Evolutionary conservation across 1,139 yeast species (phyloP).

Genomic region (Geotrichum histeridarum): DNA sequence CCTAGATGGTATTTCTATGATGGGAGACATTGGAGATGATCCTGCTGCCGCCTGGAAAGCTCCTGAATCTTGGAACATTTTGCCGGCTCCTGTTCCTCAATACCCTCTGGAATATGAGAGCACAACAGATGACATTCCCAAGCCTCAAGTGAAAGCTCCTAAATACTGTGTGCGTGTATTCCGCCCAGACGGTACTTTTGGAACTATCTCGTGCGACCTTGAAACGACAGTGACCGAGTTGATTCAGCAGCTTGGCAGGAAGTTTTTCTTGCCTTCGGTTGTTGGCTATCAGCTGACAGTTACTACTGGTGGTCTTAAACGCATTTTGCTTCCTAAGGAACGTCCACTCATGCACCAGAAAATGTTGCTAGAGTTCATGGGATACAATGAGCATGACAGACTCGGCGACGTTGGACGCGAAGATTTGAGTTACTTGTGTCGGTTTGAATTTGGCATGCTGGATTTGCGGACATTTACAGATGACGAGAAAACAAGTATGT

Average conservation of each 20-base stretch:
- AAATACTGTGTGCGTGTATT: constrained; percentile 60
- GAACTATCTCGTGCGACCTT: constrained; percentile 68
- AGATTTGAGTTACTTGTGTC: constrained; percentile 79
- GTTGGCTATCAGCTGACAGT: constrained; percentile 76
- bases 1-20: constrained; percentile 7
- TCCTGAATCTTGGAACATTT: constrained; percentile 19
- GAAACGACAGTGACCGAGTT: constrained; percentile 76
- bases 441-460: constrained; percentile 59
- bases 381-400: constrained; percentile 72
- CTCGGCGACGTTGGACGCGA: constrained; percentile 78
- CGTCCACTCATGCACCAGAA: constrained; percentile 75
- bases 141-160: background rate
- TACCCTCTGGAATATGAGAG: constrained; percentile 7
- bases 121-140: constrained; percentile 4
- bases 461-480: constrained; percentile 48
- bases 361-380: constrained; percentile 67
- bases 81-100: constrained; percentile 17
- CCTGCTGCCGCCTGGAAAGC: constrained; percentile 17
- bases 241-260: constrained; percentile 60
- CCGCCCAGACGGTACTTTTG: constrained; percentile 75
- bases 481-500: constrained; percentile 58
- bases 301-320: constrained; percentile 71
- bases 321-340: constrained; percentile 67
- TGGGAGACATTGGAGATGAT: constrained; percentile 18
- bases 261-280: constrained; percentile 67